Base-by-base conservation (phyloP, 352 stramenopile genomes). In the Peronosclerospora sorghi region DNA sequence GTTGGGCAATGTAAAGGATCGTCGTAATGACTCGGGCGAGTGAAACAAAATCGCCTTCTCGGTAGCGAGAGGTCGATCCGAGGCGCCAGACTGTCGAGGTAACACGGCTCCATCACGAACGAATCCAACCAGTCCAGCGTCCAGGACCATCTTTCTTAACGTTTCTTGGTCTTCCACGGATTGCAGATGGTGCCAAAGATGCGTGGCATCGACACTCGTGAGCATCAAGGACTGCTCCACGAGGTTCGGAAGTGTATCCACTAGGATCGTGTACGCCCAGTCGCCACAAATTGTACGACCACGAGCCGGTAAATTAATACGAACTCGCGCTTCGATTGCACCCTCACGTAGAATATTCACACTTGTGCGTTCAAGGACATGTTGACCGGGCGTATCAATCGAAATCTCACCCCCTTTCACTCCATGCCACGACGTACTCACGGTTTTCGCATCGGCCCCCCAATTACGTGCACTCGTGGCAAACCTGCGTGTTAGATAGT, bases 381-480 rank as follows among this genome's bases (percentile, higher is more conserved):
- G 81, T 65, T 98, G 93, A 6, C 73, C 83, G 0, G 92, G 92
- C 12, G 71, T 59, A 35, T 96, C 75, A 53, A 98, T 97, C 45
- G 75, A 84, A 35, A 98, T 87, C 51, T 98, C 94, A 24, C 95
- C 95, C 3, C 95, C 94, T 51, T 98, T 89, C 29, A 70, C 73
- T 18, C 86, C 83, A 19, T 88, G 73, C 67, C 83, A 96, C 48
- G 83, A 85, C 35, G 56, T 71, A 52, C 74, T 79, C 6, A 44
- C 36, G 2, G 65, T 75, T 53, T 86, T 86, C 38, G 65, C 73
- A 35, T 90, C 73, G 0, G 65, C 77, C 15, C 76, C 73, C 20
- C 65, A 65, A 28, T 62, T 56, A 18, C 51, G 62, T 0, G 73
- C 73, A 38, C 57, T 82, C 18, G 64, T 48, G 30, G 85, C 73